Conservation (phyloP, 164 flowering plant species). For the Magnolia kwangsiensis region DNA sequence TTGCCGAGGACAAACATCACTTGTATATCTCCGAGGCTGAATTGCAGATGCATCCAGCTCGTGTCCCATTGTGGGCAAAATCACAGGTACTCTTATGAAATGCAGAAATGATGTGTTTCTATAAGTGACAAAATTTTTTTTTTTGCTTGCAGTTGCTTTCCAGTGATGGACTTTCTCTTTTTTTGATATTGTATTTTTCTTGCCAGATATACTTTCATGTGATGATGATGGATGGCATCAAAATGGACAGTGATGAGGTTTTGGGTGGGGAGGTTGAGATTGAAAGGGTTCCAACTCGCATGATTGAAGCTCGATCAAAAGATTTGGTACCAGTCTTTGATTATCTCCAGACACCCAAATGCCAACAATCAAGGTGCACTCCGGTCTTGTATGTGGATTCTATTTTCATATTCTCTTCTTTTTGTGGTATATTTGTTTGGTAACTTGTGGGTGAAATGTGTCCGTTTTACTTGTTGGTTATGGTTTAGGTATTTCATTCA, state of each 20-base stretch:
- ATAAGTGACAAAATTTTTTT: background rate
- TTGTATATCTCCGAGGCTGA: slow-evolving; percentile 74
- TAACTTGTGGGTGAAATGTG: background rate
- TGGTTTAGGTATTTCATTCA: too few species aligned
- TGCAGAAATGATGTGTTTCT: background rate
- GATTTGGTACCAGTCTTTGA: slow-evolving; percentile 61
- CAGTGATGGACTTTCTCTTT: background rate
- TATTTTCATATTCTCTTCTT: background rate
- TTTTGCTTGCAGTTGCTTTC: background rate
- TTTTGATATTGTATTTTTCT: slow-evolving; percentile 13
- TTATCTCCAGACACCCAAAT: slow-evolving; percentile 39
- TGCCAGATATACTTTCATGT: slow-evolving; percentile 61
- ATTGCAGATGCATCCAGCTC: slow-evolving; percentile 58
- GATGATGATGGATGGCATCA: slow-evolving; percentile 32
- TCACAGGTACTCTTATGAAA: slow-evolving; percentile 45
- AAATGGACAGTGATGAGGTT: slow-evolving; percentile 23
- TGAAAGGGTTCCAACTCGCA: slow-evolving; percentile 49
- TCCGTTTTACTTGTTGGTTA: too few species aligned
- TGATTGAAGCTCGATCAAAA: slow-evolving; percentile 62
- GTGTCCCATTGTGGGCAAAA: slow-evolving; percentile 61
- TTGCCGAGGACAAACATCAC: slow-evolving; percentile 48
- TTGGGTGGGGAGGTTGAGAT: slow-evolving; percentile 58
- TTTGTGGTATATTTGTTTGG: background rate
- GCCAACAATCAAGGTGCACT: slow-evolving; percentile 50
- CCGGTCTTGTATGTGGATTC: background rate